Evolutionary conservation across 495 filamentous ascomycete genomes (phyloP), one percentile per base, ranked within the genome.

Genomic region (Penicillium tannophilum): DNA sequence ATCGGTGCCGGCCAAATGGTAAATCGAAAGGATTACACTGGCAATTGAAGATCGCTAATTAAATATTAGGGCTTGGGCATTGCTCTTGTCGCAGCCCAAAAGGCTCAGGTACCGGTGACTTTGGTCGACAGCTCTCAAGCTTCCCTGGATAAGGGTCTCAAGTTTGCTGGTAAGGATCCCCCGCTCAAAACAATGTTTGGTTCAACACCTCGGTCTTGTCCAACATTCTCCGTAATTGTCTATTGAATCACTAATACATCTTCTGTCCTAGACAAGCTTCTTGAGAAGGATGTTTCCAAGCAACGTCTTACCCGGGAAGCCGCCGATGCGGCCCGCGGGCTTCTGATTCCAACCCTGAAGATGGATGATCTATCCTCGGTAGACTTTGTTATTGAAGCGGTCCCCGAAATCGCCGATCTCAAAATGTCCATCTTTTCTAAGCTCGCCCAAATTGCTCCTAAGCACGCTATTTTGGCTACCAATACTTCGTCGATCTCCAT

Each of bases 401-500:
- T 98, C 12, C 94, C 94, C 28, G 94, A 99, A 79, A 95, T 95
- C 45, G 86, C 88, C 12, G 76, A 87, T 45, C 82, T 99, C 54
- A 99, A 99, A 74, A 85, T 85, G 46, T 83, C 84, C 60, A 95
- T 99, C 48, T 99, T 99, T 79, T 78, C 85, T 60, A 81, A 87
- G 62, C 83, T 99, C 11, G 92, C 94, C 4, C 77, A 90, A 57
- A 88, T 96, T 64, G 90, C 89, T 47, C 87, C 90, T n/a, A 78
- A 87, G 39, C 90, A 98, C 68, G 86, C 94, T 52, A 91, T 98
- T 62, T 85, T 99, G 26, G 92, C 94, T 16, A 99, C 94, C 43
- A 99, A 99, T 78, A 99, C 94, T 16, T 96, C 91, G 42, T 97
- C 92, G 54, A 98, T 99, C 68, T 91, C 90, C 51, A 97, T 99